phyloP scores from a whole-genome alignment of 805 yeast species.

The Kregervanrija delftensis region DNA sequence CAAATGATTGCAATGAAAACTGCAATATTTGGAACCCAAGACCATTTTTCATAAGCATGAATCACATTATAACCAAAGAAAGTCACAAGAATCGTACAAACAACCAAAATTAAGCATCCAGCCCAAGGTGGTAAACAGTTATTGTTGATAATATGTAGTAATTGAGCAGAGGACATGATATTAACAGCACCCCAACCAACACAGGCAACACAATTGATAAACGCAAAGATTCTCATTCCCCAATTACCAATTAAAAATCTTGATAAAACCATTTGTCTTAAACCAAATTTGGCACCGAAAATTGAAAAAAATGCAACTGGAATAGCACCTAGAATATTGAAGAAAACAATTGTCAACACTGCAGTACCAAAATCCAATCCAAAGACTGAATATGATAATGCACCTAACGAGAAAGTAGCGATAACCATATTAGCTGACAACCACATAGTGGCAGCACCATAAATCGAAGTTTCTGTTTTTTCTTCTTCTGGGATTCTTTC shows the following conservation, averaged over 20 bases:
- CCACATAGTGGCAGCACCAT: slow-evolving; percentile 84
- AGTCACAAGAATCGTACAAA: slow-evolving; percentile 64
- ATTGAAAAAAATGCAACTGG: slow-evolving; percentile 80
- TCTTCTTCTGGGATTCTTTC: slow-evolving; percentile 77
- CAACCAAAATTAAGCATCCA: slow-evolving; percentile 68
- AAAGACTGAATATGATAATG: slow-evolving; percentile 52
- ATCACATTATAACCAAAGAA: slow-evolving; percentile 81
- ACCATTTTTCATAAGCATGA: slow-evolving; percentile 75
- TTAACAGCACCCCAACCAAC: slow-evolving; percentile 96
- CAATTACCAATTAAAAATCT: slow-evolving; percentile 71
- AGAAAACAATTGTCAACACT: slow-evolving; percentile 60
- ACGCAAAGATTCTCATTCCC: slow-evolving; percentile 69
- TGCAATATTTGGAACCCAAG: slow-evolving; percentile 79
- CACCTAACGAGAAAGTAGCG: slow-evolving; percentile 78
- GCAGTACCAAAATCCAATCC: slow-evolving; percentile 70
- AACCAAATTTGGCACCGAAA: slow-evolving; percentile 78
- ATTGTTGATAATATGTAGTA: slow-evolving; percentile 67
- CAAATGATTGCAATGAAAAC: slow-evolving; percentile 75
- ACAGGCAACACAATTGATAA: slow-evolving; percentile 77
- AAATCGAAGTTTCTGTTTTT: slow-evolving; percentile 57
- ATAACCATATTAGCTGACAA: slow-evolving; percentile 83
- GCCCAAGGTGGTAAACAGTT: slow-evolving; percentile 80
- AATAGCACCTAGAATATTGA: slow-evolving; percentile 61
- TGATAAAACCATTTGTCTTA: slow-evolving; percentile 82
- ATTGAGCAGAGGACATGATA: slow-evolving; percentile 82